Evolutionary conservation across 805 yeast genomes (phyloP).

Genomic region (Candida succiphila): DNA sequence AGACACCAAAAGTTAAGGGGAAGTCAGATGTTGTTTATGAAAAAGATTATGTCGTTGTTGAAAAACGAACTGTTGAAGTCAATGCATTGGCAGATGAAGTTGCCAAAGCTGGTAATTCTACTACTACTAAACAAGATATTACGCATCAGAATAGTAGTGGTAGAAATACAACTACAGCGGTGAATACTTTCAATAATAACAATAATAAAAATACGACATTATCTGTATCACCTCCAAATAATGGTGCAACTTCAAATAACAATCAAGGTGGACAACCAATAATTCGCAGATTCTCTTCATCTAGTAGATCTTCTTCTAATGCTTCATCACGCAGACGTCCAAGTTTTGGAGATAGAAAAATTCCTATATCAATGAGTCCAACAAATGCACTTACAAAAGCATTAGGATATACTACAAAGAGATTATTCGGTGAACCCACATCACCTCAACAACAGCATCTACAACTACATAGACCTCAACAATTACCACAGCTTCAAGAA

Average conservation of each 20-base stretch:
- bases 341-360: constrained; percentile 51
- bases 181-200: background rate
- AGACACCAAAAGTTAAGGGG: constrained; percentile 27
- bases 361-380: constrained; percentile 66
- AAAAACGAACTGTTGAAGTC: constrained; percentile 89
- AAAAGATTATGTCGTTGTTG: constrained; percentile 88
- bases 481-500: constrained; percentile 4
- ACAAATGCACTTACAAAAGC: constrained; percentile 86
- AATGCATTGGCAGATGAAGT: constrained; percentile 93
- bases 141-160: background rate
- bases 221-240: no score
- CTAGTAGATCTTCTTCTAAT: constrained; percentile 37
- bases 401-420: constrained; percentile 75
- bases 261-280: constrained; percentile 7
- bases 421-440: constrained; percentile 54
- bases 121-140: no score
- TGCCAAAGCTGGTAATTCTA: constrained; percentile 38
- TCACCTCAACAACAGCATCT: constrained; percentile 6
- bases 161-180: no score
- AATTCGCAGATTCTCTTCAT: constrained; percentile 25
- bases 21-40: constrained; percentile 44
- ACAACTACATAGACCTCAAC: constrained; percentile 7
- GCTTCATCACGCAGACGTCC: constrained; percentile 45
- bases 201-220: no score
- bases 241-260: background rate